Percentiles rank a stretch among this genome's conserved stretches.
These are phyloP conservation scores for Nemania sp. DNA, from an alignment of 2,329 filamentous ascomycete species.

Conservation along the genomic window DNA sequence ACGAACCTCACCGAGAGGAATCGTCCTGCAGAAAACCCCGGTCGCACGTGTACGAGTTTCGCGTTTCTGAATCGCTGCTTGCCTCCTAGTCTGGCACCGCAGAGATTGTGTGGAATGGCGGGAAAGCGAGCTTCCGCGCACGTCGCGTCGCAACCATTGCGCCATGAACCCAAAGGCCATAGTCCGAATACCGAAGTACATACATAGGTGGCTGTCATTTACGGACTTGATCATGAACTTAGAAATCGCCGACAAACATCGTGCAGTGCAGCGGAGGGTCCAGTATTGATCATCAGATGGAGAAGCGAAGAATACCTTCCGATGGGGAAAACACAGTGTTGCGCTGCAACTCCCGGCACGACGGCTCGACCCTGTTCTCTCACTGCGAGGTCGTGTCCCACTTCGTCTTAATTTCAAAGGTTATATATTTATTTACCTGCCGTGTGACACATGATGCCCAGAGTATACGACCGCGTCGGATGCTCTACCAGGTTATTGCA, in stretches of 20 bases:
- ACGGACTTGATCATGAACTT: constrained; percentile 17
- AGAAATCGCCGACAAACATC: constrained; percentile 4
- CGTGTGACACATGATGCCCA: constrained; percentile 30
- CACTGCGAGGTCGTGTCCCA: constrained; percentile 10
- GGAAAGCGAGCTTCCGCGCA: constrained; percentile 9
- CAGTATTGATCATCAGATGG: constrained; percentile 10
- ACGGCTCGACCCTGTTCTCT: constrained; percentile 29
- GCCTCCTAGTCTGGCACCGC: constrained; percentile 3
- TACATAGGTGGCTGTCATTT: constrained; percentile 13
- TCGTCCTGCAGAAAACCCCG: constrained; percentile 34
- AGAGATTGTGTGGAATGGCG: constrained; percentile 2
- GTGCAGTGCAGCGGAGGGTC: constrained; percentile 7
- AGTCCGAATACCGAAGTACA: constrained; percentile 3
- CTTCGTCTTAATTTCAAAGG: constrained; percentile 28
- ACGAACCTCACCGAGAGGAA: constrained; percentile 30
- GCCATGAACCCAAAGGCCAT: constrained; percentile 13
- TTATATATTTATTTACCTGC: constrained; percentile 21
- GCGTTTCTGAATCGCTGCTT: constrained; percentile 29
- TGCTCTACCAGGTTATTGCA: constrained; percentile 10
- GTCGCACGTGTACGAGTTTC: constrained; percentile 36
- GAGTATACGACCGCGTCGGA: constrained; percentile 16
- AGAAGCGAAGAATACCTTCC: constrained; percentile 15
- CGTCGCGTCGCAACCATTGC: constrained; percentile 8
- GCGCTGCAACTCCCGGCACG: constrained; percentile 31
- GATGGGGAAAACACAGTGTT: constrained; percentile 23